Evolutionary conservation across 768 basidiomycete genomes (phyloP), one percentile per base, ranked within the genome.

Genomic region (Phanerochaete sordida): DNA sequence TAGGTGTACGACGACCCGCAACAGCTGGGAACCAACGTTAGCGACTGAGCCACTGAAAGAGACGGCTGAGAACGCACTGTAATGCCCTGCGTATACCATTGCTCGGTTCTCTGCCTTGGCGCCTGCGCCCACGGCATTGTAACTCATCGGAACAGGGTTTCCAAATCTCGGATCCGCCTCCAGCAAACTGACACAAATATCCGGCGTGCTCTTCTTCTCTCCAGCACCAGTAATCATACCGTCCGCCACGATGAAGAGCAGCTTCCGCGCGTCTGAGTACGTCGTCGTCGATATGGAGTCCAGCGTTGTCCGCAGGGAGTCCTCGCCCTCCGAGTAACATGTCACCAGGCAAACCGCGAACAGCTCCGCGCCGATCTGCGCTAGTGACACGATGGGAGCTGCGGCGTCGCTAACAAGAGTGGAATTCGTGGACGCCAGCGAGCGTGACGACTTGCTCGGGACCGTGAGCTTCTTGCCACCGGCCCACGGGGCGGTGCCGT

Each of bases 81-180:
- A 98, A 78, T 99, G 96, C n/a, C 97, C 97, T 54, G 97, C 97
- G 78, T 99, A 98, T 21, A 98, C 91, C 92, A 97, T 92, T 7
- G 96, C 96, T 57, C 94, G 83, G 67, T 99, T 99, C 70, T 95
- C 87, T 56, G 81, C 82, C 78, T 98, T 98, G 21, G 85, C 75
- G 2, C 97, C 96, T 9, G 88, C 84, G 1, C 94, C 97, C 28
- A 99, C 93, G 1, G 97, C 91, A 58, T 82, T 75, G 69, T 98
- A 99, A 62, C 82, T 87, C 95, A 98, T 96, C 3, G 96, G 93
- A 47, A 85, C 85, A 2, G 97, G 97, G 67, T 97, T 94, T 26
- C 96, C 97, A 68, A 98, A 99, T 15, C 97, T 82, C 26, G 92
- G 89, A 73, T 99, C 97, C 3, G 91, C 91, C 66, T 98, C 95